Percentiles rank a stretch among this genome's conserved stretches.
Conservation (phyloP, 305 asterid genomes). For the Salvia sclarea region DNA sequence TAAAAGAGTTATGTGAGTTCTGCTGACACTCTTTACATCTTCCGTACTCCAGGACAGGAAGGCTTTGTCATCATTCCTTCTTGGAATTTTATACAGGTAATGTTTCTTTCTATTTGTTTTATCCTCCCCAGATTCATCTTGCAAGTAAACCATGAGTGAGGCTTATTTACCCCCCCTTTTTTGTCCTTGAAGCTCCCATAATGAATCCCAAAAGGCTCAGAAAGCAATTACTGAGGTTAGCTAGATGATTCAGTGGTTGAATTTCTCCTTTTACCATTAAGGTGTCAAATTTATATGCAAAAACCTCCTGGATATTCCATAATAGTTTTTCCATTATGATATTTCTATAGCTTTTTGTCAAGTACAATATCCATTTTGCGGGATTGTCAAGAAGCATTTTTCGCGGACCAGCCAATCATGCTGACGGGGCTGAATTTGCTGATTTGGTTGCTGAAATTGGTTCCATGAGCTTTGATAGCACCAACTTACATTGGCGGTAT, state of each 20-base stretch:
- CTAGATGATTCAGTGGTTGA: constrained; percentile 31
- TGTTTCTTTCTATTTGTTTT: constrained; percentile 26
- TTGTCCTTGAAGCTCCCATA: constrained; percentile 73
- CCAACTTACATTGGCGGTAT: constrained; percentile 98
- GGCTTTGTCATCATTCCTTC: constrained; percentile 89
- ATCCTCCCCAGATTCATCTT: constrained; percentile 19
- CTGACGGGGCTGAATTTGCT: constrained; percentile 71
- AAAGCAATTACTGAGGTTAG: constrained; percentile 98
- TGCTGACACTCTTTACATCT: constrained; percentile 37
- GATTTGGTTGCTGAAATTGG: constrained; percentile 85
- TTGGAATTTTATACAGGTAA: constrained; percentile 91
- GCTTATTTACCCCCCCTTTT: constrained; percentile 36
- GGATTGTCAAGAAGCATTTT: constrained; percentile 85
- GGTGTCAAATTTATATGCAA: not conserved
- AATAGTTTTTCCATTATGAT: constrained; percentile 19
- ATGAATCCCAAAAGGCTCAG: constrained; percentile 94
- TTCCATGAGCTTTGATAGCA: constrained; percentile 77
- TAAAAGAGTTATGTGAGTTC: constrained; percentile 31
- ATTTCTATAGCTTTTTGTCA: constrained; percentile 82
- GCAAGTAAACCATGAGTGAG: constrained; percentile 26
- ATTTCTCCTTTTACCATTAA: constrained; percentile 15
- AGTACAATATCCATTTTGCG: constrained; percentile 86
- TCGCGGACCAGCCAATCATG: constrained; percentile 44
- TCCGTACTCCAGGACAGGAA: constrained; percentile 70
- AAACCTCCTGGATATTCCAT: constrained; percentile 13